These are phyloP conservation scores for Colletotrichum aenigma DNA, from an alignment of 2,329 filamentous ascomycete species.

Conservation along the genomic window DNA sequence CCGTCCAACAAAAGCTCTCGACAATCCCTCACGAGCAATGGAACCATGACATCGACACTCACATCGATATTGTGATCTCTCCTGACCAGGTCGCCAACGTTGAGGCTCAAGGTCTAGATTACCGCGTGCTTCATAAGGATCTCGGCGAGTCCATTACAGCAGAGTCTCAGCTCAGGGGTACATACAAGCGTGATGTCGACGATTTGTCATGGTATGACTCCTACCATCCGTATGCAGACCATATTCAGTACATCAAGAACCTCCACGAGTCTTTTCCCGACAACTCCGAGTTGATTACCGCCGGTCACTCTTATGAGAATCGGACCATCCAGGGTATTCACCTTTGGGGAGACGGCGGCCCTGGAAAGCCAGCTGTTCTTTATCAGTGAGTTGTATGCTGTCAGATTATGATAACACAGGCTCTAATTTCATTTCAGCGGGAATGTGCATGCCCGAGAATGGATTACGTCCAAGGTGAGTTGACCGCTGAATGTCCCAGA, in stretches of 20 bases:
- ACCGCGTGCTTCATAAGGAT: conserved; percentile 24
- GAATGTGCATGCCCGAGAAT: conserved; percentile 58
- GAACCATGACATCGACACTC: conserved; percentile 24
- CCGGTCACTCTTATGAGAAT: conserved; percentile 49
- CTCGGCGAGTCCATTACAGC: conserved; percentile 27
- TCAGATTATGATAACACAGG: not conserved
- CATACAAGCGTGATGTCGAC: conserved; percentile 29
- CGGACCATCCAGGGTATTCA: conserved; percentile 63
- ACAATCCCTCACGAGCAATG: conserved; percentile 27
- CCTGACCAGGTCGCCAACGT: conserved; percentile 25
- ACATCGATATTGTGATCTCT: conserved; percentile 29
- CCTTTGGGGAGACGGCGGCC: conserved; percentile 46
- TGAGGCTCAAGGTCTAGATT: conserved; percentile 25
- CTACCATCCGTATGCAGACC: conserved; percentile 56
- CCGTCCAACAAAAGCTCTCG: conserved; percentile 20
- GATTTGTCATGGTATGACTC: conserved; percentile 50
- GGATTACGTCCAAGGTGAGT: conserved; percentile 59
- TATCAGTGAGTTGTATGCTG: conserved; percentile 35
- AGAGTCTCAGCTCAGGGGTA: conserved; percentile 18
- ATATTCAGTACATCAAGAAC: conserved; percentile 47
- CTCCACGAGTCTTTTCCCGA: conserved; percentile 44
- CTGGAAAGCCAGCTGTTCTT: conserved; percentile 51
- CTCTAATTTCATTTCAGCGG: conserved; percentile 23
- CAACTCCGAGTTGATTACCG: conserved; percentile 50
- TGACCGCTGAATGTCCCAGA: fast-evolving